These are phyloP conservation scores for Penicillium sp. DNA, from an alignment of 2,329 filamentous ascomycete species.

Conservation along the genomic window DNA sequence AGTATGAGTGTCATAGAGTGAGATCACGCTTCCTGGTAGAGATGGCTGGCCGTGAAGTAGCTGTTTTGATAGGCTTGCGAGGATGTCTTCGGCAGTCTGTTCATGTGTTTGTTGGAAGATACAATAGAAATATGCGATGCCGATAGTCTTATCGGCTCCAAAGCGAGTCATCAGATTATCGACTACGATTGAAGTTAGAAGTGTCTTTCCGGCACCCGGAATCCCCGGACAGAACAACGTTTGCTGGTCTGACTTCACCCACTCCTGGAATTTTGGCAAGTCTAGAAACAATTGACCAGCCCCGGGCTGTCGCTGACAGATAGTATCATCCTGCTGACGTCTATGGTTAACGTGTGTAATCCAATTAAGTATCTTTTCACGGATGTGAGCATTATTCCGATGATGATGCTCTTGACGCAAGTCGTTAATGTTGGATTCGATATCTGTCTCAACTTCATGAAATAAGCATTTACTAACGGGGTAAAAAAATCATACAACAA, in stretches of 20 bases:
- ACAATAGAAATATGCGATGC: constrained; percentile 7
- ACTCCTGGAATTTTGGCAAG: background rate
- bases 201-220: constrained; percentile 50
- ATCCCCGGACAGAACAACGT: constrained; percentile 28
- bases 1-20: background rate
- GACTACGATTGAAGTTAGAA: constrained; percentile 40
- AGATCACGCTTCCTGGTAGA: background rate
- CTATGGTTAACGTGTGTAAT: background rate
- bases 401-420: background rate
- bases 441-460: background rate
- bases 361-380: background rate
- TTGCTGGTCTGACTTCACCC: background rate
- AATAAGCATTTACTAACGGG: background rate
- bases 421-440: background rate
- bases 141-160: background rate
- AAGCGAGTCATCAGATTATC: constrained; percentile 32
- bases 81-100: background rate
- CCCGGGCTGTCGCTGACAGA: background rate
- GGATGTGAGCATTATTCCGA: constrained; percentile 19
- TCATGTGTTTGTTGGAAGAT: background rate
- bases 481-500: background rate
- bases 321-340: constrained; percentile 1
- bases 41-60: background rate
- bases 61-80: constrained; percentile 4
- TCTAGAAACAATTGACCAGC: constrained; percentile 1